phyloP scores from a whole-genome alignment of 139 green algal species.

The Volvox reticuliferus region DNA sequence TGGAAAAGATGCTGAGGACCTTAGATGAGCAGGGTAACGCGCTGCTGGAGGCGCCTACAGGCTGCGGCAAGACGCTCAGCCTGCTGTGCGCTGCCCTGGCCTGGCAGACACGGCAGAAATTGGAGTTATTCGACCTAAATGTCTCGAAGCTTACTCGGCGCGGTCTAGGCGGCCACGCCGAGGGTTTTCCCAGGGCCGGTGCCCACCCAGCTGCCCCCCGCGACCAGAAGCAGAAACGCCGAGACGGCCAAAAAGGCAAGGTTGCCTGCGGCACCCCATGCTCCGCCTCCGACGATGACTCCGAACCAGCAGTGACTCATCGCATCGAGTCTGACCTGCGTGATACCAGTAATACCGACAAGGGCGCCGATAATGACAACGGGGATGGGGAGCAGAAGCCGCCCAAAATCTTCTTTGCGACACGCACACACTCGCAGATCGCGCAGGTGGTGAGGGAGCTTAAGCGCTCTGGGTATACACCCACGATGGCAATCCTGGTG shows the following conservation, averaged over 20 bases:
- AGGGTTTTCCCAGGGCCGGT: neutral
- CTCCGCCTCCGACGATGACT: neutral
- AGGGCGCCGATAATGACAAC: neutral
- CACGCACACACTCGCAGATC: constrained; percentile 96
- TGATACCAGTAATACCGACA: neutral
- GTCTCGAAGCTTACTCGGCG: neutral
- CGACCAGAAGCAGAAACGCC: neutral
- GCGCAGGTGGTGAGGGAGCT: constrained; percentile 94
- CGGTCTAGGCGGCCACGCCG: neutral
- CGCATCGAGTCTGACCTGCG: neutral
- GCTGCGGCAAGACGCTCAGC: constrained; percentile 91
- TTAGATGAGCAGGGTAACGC: constrained; percentile 70
- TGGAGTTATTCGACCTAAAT: neutral
- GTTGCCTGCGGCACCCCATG: neutral
- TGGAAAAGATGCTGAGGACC: constrained; percentile 83
- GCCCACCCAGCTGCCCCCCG: no score
- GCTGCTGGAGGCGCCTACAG: constrained; percentile 69
- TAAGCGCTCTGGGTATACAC: constrained; percentile 83
- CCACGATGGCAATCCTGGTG: constrained; percentile 91
- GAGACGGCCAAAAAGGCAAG: neutral
- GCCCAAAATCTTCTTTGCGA: constrained; percentile 87
- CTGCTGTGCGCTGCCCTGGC: constrained; percentile 88
- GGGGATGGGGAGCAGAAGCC: neutral
- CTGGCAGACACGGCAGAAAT: constrained; percentile 70
- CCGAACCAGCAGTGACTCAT: neutral